Evolutionary conservation across 2,329 filamentous ascomycete genomes (phyloP).

Genomic region (Chaetomium sp.): DNA sequence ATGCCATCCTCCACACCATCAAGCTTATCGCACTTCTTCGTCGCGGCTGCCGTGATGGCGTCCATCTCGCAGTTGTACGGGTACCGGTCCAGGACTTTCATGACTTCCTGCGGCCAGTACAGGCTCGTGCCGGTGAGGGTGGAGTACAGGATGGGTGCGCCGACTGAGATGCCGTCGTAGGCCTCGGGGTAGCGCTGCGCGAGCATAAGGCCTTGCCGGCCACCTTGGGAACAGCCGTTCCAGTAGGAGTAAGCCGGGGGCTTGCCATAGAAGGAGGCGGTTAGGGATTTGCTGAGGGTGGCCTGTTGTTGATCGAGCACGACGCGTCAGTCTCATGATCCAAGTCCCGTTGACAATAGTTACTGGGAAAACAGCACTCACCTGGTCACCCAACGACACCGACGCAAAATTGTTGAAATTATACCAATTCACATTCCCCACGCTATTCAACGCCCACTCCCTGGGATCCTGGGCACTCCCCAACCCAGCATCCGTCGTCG

Average conservation of each 20-base stretch:
- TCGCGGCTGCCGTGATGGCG: neutral
- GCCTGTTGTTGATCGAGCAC: neutral
- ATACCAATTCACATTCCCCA: slow-evolving; percentile 24
- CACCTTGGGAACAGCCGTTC: slow-evolving; percentile 49
- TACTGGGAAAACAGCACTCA: neutral
- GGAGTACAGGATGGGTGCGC: slow-evolving; percentile 31
- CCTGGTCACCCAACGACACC: slow-evolving; percentile 13
- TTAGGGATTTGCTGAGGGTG: neutral
- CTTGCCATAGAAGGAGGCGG: slow-evolving; percentile 40
- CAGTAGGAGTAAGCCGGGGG: slow-evolving; percentile 43
- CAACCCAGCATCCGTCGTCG: slow-evolving; percentile 25
- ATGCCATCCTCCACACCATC: neutral
- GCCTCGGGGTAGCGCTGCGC: slow-evolving; percentile 47
- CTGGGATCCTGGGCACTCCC: neutral
- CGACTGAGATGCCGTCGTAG: slow-evolving; percentile 48
- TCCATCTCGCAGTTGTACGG: neutral
- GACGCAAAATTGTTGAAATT: slow-evolving; percentile 21
- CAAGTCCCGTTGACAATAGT: too few species aligned
- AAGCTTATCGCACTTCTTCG: neutral
- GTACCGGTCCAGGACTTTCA: neutral
- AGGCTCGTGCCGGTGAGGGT: neutral
- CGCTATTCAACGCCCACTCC: slow-evolving; percentile 21
- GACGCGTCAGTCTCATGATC: too few species aligned
- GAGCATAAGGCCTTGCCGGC: slow-evolving; percentile 47
- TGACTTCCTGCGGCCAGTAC: neutral